These are phyloP conservation scores for Phytophthora pini DNA, from an alignment of 352 stramenopile species.

Conservation along the genomic window DNA sequence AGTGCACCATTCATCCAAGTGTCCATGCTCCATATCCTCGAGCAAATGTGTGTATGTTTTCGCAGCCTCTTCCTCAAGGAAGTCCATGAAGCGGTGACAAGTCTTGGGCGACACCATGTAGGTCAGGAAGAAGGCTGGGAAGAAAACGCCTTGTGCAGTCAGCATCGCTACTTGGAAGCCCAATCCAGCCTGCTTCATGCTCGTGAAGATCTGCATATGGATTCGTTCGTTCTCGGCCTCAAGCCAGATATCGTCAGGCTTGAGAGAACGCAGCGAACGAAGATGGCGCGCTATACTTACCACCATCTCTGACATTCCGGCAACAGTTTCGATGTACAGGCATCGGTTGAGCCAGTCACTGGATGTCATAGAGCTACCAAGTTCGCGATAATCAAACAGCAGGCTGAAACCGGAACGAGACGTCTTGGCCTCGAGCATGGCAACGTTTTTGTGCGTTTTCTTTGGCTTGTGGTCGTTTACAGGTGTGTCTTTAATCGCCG, in stretches of 20 bases:
- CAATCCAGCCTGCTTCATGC: conserved; percentile 84
- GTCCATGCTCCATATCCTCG: conserved; percentile 83
- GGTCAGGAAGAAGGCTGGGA: conserved; percentile 78
- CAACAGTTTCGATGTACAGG: conserved; percentile 82
- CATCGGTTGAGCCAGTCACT: conserved; percentile 72
- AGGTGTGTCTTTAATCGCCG: conserved; percentile 36
- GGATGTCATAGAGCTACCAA: conserved; percentile 59
- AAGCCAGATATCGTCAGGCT: conserved; percentile 45
- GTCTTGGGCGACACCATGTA: conserved; percentile 87
- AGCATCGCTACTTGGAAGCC: conserved; percentile 82
- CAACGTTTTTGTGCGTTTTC: conserved; percentile 47
- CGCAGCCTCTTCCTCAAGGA: conserved; percentile 92
- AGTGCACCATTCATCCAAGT: conserved; percentile 77
- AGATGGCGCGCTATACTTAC: conserved; percentile 79
- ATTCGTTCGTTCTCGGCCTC: conserved; percentile 95
- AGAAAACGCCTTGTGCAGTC: conserved; percentile 86
- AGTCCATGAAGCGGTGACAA: conserved; percentile 91
- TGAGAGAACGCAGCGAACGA: conserved; percentile 77
- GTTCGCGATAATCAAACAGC: conserved; percentile 54
- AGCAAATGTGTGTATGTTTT: conserved; percentile 92
- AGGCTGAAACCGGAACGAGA: conserved; percentile 56
- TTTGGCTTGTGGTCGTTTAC: conserved; percentile 46
- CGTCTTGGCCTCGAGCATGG: conserved; percentile 42
- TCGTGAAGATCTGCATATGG: conserved; percentile 92
- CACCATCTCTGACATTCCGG: conserved; percentile 78